phyloP scores from a whole-genome alignment of 169 alveolate species.

The Plasmodium yoelii region DNA sequence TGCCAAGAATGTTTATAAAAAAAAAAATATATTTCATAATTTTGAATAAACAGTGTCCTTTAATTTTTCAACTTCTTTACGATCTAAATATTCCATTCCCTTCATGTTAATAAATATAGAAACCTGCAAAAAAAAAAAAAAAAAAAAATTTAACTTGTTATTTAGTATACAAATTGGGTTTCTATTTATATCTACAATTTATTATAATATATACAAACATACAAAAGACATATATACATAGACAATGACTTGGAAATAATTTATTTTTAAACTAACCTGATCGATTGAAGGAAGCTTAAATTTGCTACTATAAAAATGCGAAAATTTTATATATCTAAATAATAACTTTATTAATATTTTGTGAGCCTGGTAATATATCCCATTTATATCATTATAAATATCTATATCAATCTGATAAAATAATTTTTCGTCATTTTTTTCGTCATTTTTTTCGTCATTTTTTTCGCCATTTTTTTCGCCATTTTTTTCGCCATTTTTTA shows the following conservation, averaged over 20 bases:
- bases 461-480: not conserved
- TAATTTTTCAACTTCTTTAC: constrained; percentile 21
- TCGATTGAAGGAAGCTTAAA: constrained; percentile 25
- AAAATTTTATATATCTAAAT: constrained; percentile 44
- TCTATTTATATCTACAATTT: too few species aligned
- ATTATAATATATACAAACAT: too few species aligned
- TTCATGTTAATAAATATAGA: constrained; percentile 15
- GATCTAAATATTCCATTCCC: constrained; percentile 28
- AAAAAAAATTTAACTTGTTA: too few species aligned
- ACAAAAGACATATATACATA: too few species aligned
- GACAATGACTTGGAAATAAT: too few species aligned
- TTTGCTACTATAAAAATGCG: constrained; percentile 7
- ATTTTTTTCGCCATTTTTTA: constrained; percentile 11
- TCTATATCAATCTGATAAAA: constrained; percentile 28
- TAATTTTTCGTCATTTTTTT: not conserved
- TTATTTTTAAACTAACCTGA: constrained; percentile 3
- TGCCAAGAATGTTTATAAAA: constrained; percentile 37
- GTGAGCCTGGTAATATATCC: constrained; percentile 46
- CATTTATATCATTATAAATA: constrained; percentile 25
- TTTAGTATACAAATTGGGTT: not conserved
- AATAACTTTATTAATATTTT: constrained; percentile 31
- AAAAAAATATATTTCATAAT: constrained; percentile 6
- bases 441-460: not conserved
- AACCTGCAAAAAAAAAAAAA: constrained; percentile 15
- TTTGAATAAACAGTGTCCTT: constrained; percentile 28